Evolutionary conservation across 2,329 filamentous ascomycete species (phyloP), one percentile per base, ranked within the genome.

Genomic region (Claviceps maximensis): DNA sequence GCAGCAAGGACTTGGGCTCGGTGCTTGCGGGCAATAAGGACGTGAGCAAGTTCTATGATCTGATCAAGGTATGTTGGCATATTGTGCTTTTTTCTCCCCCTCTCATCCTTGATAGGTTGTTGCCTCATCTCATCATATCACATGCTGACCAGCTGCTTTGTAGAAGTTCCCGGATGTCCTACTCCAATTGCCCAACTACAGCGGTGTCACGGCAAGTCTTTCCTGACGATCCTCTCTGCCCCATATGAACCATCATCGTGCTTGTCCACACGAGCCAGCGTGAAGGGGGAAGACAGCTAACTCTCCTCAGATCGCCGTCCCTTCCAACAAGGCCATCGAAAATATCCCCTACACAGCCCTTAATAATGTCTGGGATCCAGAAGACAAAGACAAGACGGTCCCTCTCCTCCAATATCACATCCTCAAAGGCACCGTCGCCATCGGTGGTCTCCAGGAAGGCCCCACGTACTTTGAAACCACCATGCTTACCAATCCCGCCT

Each of bases 371-470:
- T 75, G 70, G 62, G 65, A 71, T 9, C 62, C 69, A 9, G 68
- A 77, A 5, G 65, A 76, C 58, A 62, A 65, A 49, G 66, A 68
- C 41, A 68, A 78, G 9, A 67, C 72, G 3, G 64, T 71, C n/a
- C 64, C 66, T 36, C 71, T 84, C 33, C 71, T 86, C 5, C 67
- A 74, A 50, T 86, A 86, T 64, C 82, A 86, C 65, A 74, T 84
- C 50, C 68, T 84, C 27, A 69, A 74, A 50, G 75, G 73, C 49
- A 73, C 72, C 15, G 70, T 82, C 13, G 60, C 64, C 4, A 68
- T 69, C 6, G 64, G 60, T 8, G 62, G 61, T 19, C 66, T 77
- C 38, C 55, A 63, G 2, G 55, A 61, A 0, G 71, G 71, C 1
- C 64, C 65, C 2, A 65, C 69, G 1, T 62, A 63, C 21, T 72